Evolutionary conservation across 345 rosid genomes (phyloP), one percentile per base, ranked within the genome.

Genomic region (Brassica cretica): DNA sequence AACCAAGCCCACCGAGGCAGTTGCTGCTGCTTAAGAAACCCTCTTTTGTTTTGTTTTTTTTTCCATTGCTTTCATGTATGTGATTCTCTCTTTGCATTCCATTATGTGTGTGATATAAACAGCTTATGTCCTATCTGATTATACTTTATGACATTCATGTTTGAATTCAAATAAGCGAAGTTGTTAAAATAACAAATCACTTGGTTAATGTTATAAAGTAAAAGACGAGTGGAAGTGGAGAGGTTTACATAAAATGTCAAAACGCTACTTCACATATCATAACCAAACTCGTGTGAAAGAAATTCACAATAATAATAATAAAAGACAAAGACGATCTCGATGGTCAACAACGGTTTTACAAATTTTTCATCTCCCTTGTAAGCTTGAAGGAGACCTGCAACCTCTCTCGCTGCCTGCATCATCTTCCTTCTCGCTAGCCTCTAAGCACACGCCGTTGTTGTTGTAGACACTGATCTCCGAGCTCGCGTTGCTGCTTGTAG

Each of bases 401-500:
- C 84, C 89, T 86, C 93, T 82, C 71, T 90, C 97, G 5, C 80
- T 87, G 69, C 85, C 88, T 60, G 86, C 79, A 6, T 89, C 92
- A 16, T 91, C 90, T 82, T 87, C 97, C 19, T 84, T 69, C 79
- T 88, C 96, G 14, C 71, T 85, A 62, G 80, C 88, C 64, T 94
- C 91, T 75, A 85, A 73, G 72, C 86, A 89, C 61, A 84, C 74
- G 27, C 93, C 91, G 63, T 89, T 91, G 71, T 89, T 91, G 73
- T 88, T 90, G 79, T 87, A 89, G 72, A 90, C 90, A 79, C 99
- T 95, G 70, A 93, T 76, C 85, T 95, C 99, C 1, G 99, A 95
- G 80, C 98, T 93, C 37, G 94, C 99, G 74, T 91, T 93, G 76
- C 99, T 95, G 86, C 98, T 95, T 15, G 98, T 93, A 49, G 96